These are phyloP conservation scores for Przewalskia tangutica DNA, from an alignment of 257 asterid genomes.

Conservation along the genomic window DNA sequence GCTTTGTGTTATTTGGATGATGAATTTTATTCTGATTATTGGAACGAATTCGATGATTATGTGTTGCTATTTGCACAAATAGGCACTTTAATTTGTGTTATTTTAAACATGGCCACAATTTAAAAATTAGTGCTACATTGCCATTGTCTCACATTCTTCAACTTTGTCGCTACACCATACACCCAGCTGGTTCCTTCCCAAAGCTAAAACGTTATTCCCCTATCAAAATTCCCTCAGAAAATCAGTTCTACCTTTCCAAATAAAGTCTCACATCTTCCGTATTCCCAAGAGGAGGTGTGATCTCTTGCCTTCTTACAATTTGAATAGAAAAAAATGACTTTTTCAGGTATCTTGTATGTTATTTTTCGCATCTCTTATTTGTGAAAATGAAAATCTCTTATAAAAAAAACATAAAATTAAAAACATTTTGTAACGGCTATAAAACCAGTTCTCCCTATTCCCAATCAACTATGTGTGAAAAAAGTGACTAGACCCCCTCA, in stretches of 20 bases:
- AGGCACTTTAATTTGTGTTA: not conserved
- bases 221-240: not conserved
- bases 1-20: not conserved
- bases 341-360: too few species aligned
- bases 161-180: not conserved
- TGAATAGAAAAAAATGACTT: too few species aligned
- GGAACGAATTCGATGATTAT: not conserved
- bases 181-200: not conserved
- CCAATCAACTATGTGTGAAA: not conserved
- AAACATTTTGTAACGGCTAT: too few species aligned
- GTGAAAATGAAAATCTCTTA: too few species aligned
- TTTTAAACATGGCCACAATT: not conserved
- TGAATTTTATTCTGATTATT: not conserved
- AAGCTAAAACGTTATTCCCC: not conserved
- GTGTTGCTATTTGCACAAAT: not conserved
- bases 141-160: not conserved
- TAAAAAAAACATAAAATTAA: too few species aligned
- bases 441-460: too few species aligned
- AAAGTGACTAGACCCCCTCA: not conserved
- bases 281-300: not conserved
- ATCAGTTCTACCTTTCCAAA: not conserved
- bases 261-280: too few species aligned
- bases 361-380: too few species aligned
- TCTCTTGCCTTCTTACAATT: too few species aligned
- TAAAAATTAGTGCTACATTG: too few species aligned